Conservation (phyloP, 2,329 filamentous ascomycete species). For the Blastomyces parvus region DNA sequence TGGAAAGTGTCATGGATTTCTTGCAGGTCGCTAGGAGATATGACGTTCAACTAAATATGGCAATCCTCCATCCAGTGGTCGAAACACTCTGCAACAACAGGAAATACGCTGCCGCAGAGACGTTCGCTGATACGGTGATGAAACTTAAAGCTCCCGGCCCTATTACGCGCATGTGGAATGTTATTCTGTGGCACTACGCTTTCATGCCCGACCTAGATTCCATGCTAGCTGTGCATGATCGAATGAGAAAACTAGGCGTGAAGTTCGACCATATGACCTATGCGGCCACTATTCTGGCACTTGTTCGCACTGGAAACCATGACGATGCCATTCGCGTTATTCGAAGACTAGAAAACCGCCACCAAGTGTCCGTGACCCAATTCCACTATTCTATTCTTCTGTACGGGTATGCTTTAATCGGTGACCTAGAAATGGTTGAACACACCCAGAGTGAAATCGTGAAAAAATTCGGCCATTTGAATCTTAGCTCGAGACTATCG, state of each 20-base stretch:
- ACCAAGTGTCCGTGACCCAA: constrained; percentile 31
- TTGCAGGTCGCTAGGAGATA: constrained; percentile 53
- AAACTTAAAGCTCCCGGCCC: constrained; percentile 43
- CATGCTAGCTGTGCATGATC: constrained; percentile 45
- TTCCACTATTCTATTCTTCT: constrained; percentile 41
- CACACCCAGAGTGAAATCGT: constrained; percentile 39
- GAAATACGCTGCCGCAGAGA: constrained; percentile 46
- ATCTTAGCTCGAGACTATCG: constrained; percentile 28
- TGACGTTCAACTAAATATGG: constrained; percentile 42
- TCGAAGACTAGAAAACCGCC: constrained; percentile 30
- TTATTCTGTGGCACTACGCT: constrained; percentile 61
- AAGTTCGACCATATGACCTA: constrained; percentile 50
- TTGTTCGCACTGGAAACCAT: constrained; percentile 45
- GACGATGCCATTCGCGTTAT: constrained; percentile 48
- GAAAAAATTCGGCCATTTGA: constrained; percentile 27
- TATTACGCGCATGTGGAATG: constrained; percentile 65
- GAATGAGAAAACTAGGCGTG: constrained; percentile 46
- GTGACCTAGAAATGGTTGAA: constrained; percentile 42
- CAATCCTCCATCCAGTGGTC: constrained; percentile 57
- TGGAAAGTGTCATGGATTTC: constrained; percentile 57
- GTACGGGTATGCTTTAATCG: constrained; percentile 41
- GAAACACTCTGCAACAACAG: constrained; percentile 56
- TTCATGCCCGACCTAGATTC: constrained; percentile 49
- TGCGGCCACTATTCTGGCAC: constrained; percentile 50
- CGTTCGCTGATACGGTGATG: constrained; percentile 49